Conservation (phyloP, 208 protist genomes). For the Crithidia bombi region DNA sequence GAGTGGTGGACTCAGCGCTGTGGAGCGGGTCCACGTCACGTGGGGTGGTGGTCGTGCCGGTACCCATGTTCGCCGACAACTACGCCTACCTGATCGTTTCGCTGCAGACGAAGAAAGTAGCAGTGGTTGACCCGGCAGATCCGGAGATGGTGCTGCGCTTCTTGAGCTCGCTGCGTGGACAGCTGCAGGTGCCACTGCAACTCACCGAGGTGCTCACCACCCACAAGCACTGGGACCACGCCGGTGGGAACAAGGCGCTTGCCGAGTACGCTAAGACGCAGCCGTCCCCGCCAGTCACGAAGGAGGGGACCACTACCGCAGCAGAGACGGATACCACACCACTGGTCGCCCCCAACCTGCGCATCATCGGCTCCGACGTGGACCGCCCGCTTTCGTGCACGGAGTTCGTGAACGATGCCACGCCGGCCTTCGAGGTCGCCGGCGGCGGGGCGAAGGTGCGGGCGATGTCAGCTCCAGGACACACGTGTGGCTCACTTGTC, state of each 20-base stretch:
- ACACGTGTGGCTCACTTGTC: conserved; percentile 83
- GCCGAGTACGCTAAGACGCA: conserved; percentile 18
- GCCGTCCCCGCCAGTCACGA: conserved; percentile 8
- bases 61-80: conserved; percentile 89
- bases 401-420: conserved; percentile 46
- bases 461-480: conserved; percentile 73
- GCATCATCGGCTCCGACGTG: conserved; percentile 73
- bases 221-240: conserved; percentile 97
- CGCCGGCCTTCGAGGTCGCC: conserved; percentile 57
- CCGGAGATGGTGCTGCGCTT: conserved; percentile 56
- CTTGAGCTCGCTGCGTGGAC: conserved; percentile 37
- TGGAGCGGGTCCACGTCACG: conserved; percentile 3
- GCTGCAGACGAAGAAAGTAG: conserved; percentile 53
- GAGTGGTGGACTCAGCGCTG: conserved; percentile 23
- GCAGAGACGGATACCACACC: background rate
- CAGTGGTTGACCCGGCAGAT: conserved; percentile 84
- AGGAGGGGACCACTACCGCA: conserved; percentile 1
- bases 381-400: conserved; percentile 71
- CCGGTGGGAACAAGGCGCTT: conserved; percentile 91
- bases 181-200: conserved; percentile 43
- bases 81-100: conserved; percentile 90
- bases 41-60: conserved; percentile 63
- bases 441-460: conserved; percentile 49
- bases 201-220: conserved; percentile 92
- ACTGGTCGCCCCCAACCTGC: conserved; percentile 37